Conservation (phyloP, 1,139 yeast genomes). For the Saccharomyces hybrid region DNA sequence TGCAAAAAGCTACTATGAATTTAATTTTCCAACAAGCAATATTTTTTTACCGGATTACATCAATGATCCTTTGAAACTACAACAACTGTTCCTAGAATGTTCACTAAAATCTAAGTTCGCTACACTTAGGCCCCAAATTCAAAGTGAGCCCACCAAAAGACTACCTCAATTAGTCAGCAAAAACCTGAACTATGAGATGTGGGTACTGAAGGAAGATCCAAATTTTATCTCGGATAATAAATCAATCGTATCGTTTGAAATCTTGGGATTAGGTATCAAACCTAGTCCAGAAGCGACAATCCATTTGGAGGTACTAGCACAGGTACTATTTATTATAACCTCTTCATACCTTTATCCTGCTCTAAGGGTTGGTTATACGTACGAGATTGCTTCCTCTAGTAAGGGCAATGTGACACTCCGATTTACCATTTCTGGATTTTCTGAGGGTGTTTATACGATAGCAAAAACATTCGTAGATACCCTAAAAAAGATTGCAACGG, state of each 20-base stretch:
- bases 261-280: conserved; percentile 28
- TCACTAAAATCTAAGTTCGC: conserved; percentile 29
- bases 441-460: conserved; percentile 32
- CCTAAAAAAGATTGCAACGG: conserved; percentile 12
- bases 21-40: conserved; percentile 11
- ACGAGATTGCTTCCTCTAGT: conserved; percentile 46
- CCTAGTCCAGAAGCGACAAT: conserved; percentile 36
- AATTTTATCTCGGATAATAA: conserved; percentile 25
- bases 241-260: conserved; percentile 40
- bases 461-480: conserved; percentile 11
- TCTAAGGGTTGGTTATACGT: conserved; percentile 45
- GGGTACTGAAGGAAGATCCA: conserved; percentile 39
- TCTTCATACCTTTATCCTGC: conserved; percentile 43
- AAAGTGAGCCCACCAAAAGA: conserved; percentile 17
- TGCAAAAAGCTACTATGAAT: conserved; percentile 2
- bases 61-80: conserved; percentile 20
- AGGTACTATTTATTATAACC: conserved; percentile 38
- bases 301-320: conserved; percentile 44
- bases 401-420: conserved; percentile 46
- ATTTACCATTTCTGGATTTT: conserved; percentile 45
- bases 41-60: conserved; percentile 32
- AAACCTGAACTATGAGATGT: conserved; percentile 38
- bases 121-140: conserved; percentile 31
- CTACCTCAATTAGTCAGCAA: conserved; percentile 31
- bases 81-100: conserved; percentile 22